Evolutionary conservation across 2,329 filamentous ascomycete genomes (phyloP).

Genomic region (Fusarium tricinctum): DNA sequence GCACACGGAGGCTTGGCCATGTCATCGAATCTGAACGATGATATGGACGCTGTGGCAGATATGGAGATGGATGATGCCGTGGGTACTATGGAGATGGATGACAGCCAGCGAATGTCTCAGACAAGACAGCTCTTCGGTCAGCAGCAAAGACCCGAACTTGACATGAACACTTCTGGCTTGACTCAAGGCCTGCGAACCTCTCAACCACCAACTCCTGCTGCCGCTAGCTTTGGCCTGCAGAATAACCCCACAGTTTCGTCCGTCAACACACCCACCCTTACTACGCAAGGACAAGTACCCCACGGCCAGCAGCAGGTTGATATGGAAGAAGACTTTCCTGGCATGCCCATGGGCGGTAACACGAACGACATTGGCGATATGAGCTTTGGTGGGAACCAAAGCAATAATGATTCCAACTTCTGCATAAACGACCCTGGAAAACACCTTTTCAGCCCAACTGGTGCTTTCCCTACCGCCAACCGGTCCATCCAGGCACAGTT

Average conservation of each 20-base stretch:
- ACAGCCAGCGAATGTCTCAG: slow-evolving; percentile 76
- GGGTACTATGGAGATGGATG: slow-evolving; percentile 74
- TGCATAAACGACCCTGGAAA: slow-evolving; percentile 95
- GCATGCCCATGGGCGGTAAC: slow-evolving; percentile 73
- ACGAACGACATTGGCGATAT: slow-evolving; percentile 65
- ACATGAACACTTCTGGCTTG: slow-evolving; percentile 82
- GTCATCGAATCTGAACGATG: slow-evolving; percentile 61
- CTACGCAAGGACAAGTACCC: slow-evolving; percentile 79
- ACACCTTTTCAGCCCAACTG: slow-evolving; percentile 88
- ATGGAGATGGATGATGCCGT: slow-evolving; percentile 97
- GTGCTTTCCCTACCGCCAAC: slow-evolving; percentile 75
- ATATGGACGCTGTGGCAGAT: slow-evolving; percentile 89
- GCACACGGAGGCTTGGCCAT: slow-evolving; percentile 61
- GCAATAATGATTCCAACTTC: slow-evolving; percentile 61
- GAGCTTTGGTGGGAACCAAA: slow-evolving; percentile 63
- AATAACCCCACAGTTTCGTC: slow-evolving; percentile 98
- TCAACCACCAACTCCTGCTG: slow-evolving; percentile 86
- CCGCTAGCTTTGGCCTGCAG: slow-evolving; percentile 82
- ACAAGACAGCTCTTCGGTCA: slow-evolving; percentile 78
- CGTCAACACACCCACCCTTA: slow-evolving; percentile 93
- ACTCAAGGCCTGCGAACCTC: slow-evolving; percentile 86
- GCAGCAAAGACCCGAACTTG: slow-evolving; percentile 77
- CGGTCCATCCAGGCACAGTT: slow-evolving; percentile 76
- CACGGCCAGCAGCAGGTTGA: slow-evolving; percentile 71
- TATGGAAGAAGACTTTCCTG: slow-evolving; percentile 80